Evolutionary conservation across 2,329 filamentous ascomycete genomes (phyloP).

Genomic region (Fusarium buharicum): DNA sequence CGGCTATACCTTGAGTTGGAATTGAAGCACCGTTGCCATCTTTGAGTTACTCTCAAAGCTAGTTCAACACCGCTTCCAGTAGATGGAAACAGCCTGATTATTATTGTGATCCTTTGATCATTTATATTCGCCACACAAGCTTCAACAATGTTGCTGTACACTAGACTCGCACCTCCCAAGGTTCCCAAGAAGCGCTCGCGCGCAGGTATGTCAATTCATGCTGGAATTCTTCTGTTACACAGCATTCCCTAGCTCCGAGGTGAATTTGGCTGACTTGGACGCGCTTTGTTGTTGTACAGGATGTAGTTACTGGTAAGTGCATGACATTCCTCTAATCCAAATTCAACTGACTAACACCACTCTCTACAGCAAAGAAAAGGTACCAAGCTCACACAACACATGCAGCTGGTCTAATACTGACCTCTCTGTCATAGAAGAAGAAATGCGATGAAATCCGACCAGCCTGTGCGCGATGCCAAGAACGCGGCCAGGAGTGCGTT

Average conservation of each 20-base stretch:
- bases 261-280: constrained; percentile 18
- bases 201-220: constrained; percentile 44
- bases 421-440: constrained; percentile 59
- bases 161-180: constrained; percentile 67
- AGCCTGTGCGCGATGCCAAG: constrained; percentile 61
- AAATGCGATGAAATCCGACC: constrained; percentile 67
- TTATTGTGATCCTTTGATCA: constrained; percentile 37
- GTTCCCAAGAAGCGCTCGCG: constrained; percentile 68
- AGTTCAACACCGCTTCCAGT: constrained; percentile 15
- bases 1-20: not conserved
- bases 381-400: not conserved
- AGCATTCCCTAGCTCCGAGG: constrained; percentile 3
- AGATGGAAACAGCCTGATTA: constrained; percentile 39
- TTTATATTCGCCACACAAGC: constrained; percentile 33
- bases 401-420: constrained; percentile 9
- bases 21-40: not conserved
- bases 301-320: constrained; percentile 62
- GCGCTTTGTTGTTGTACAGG: constrained; percentile 50
- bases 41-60: not conserved
- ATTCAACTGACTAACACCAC: constrained; percentile 27
- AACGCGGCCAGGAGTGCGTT: constrained; percentile 59
- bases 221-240: constrained; percentile 19
- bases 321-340: not conserved
- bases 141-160: constrained; percentile 65
- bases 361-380: constrained; percentile 63